phyloP scores from a whole-genome alignment of 2,329 filamentous ascomycete species.

The Colletotrichum filicis region DNA sequence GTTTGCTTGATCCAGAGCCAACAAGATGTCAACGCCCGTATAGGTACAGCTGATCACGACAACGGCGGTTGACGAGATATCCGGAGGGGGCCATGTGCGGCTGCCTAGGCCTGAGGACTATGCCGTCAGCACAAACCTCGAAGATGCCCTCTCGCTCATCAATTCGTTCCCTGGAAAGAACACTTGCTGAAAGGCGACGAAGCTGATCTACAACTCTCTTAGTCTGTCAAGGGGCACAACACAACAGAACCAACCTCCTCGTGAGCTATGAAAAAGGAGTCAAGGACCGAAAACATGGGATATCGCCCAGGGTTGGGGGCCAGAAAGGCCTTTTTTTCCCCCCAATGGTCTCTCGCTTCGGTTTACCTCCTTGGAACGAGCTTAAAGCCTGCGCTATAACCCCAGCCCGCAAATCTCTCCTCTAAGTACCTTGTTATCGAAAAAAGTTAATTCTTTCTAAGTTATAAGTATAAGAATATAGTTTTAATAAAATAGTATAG shows the following conservation, averaged over 20 bases:
- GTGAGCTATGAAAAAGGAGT: background rate
- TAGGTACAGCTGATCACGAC: background rate
- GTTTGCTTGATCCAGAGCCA: background rate
- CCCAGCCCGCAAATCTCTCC: slow-evolving; percentile 1
- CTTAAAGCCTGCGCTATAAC: slow-evolving; percentile 3
- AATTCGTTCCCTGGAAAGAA: background rate
- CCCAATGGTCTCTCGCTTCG: background rate
- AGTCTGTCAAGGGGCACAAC: background rate
- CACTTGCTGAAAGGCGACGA: background rate
- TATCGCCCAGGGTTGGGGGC: background rate
- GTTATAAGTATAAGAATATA: too few species aligned
- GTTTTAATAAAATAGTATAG: too few species aligned
- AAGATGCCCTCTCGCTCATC: background rate
- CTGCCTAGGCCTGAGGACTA: background rate
- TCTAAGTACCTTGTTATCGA: too few species aligned
- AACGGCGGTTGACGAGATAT: background rate
- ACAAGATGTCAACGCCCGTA: background rate
- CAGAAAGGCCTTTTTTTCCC: background rate
- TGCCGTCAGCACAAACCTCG: background rate
- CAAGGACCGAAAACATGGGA: background rate
- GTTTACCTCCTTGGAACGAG: slow-evolving; percentile 9
- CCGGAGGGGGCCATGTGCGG: background rate
- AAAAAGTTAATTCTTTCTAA: too few species aligned
- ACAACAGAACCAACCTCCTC: slow-evolving; percentile 1
- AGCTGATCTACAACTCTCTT: background rate